A percentile compares a stretch with the other conserved stretches of the same genome.
phyloP scores from a whole-genome alignment of 2,329 filamentous ascomycete genomes.

The Paecilomyces dactylethromorphus region DNA sequence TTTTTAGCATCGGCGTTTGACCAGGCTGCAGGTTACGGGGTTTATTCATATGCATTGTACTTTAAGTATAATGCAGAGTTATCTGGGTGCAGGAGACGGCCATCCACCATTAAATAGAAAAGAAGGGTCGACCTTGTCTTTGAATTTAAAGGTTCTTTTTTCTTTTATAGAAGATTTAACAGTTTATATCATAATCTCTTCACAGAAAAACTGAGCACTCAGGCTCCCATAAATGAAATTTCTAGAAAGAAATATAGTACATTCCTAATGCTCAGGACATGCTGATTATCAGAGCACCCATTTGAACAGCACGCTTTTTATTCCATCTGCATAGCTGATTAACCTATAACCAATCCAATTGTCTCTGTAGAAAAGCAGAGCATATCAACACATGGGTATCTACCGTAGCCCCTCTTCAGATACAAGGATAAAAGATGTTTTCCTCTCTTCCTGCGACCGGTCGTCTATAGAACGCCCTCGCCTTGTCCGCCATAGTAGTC shows the following conservation, averaged over 20 bases:
- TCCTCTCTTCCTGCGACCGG: conserved; percentile 4
- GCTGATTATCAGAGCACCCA: background rate
- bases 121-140: background rate
- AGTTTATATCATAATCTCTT: background rate
- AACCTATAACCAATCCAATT: background rate
- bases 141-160: background rate
- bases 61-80: background rate
- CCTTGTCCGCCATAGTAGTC: background rate
- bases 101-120: background rate
- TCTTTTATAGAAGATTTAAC: background rate
- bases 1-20: conserved; percentile 1
- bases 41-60: background rate
- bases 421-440: conserved; percentile 4
- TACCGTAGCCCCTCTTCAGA: conserved; percentile 14
- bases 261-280: background rate
- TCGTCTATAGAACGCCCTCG: background rate
- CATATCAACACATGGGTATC: conserved; percentile 23
- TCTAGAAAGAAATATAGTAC: too few species aligned
- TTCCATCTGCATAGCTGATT: background rate
- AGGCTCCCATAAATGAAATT: too few species aligned
- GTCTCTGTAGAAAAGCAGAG: background rate
- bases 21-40: background rate
- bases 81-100: background rate
- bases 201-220: too few species aligned
- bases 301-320: background rate